Percentiles rank a stretch among this genome's conserved stretches.
Evolutionary conservation across 148 eudicot species (phyloP).

Genomic region (Arbutus unedo): DNA sequence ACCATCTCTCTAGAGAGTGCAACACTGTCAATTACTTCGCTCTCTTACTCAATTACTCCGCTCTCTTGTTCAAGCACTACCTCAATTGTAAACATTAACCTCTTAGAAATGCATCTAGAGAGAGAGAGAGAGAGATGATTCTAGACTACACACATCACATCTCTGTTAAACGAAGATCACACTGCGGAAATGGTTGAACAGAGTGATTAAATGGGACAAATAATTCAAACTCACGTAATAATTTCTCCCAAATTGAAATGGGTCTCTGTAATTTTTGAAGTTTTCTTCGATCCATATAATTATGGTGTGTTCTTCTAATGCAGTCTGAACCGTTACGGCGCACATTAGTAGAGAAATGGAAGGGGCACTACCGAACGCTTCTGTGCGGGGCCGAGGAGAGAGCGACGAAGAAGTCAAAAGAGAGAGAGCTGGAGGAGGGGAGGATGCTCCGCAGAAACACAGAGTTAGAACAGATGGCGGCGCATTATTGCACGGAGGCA

Average conservation of each 20-base stretch:
- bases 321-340: constrained; percentile 14
- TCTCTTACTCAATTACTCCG: no score
- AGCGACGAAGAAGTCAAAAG: constrained; percentile 14
- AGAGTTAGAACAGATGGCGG: constrained; percentile 15
- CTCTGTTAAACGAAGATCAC: constrained; percentile 11
- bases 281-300: no score
- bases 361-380: constrained; percentile 10
- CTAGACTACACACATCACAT: no score
- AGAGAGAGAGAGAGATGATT: no score
- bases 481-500: background rate
- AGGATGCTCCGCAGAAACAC: background rate
- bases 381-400: constrained; percentile 10
- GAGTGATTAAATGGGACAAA: constrained; percentile 10
- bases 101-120: no score
- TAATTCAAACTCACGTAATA: constrained; percentile 10
- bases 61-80: no score
- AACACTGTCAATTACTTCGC: no score
- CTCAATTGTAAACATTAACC: no score
- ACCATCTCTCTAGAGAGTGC: no score
- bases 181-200: constrained; percentile 10
- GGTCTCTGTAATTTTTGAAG: no score
- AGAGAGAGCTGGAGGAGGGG: background rate
- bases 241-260: background rate
- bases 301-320: no score
- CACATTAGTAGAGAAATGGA: constrained; percentile 11